A percentile compares a stretch with the other conserved stretches of the same genome.
These are phyloP conservation scores for Larix kaempferi DNA, from an alignment of 75 land plant species.

Conservation along the genomic window DNA sequence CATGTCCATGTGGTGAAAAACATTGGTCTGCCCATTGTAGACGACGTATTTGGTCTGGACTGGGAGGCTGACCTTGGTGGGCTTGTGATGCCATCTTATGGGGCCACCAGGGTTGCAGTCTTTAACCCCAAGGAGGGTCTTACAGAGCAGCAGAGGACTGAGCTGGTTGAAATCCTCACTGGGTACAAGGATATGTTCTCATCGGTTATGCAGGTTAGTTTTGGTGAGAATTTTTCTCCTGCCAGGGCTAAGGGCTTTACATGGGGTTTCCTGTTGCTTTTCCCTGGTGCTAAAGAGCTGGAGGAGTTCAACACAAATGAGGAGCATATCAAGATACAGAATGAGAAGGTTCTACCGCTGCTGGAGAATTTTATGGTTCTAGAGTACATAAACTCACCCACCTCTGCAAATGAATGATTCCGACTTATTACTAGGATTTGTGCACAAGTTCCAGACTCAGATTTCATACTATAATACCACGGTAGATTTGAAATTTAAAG, in stretches of 20 bases:
- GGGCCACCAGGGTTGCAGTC: conserved; percentile 46
- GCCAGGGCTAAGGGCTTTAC: conserved; percentile 72
- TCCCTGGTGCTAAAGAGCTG: conserved; percentile 38
- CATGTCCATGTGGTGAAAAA: conserved; percentile 61
- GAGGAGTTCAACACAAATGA: conserved; percentile 29
- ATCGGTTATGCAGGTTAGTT: conserved; percentile 31
- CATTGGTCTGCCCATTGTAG: conserved; percentile 49
- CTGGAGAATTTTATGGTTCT: conserved; percentile 49
- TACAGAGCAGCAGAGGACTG: conserved; percentile 16
- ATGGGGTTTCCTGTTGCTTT: conserved; percentile 42
- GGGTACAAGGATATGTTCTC: conserved; percentile 24
- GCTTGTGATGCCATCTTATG: conserved; percentile 11
- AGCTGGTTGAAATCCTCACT: conserved; percentile 20
- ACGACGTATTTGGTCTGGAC: conserved; percentile 77
- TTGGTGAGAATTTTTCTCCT: conserved; percentile 74
- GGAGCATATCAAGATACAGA: conserved; percentile 25
- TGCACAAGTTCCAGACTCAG: neutral
- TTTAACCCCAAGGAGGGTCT: conserved; percentile 44
- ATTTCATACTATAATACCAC: neutral
- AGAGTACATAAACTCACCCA: conserved; percentile 26
- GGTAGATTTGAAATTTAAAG: neutral
- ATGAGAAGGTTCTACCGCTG: conserved; percentile 36
- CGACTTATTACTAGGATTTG: neutral
- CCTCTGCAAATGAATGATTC: conserved; percentile 18
- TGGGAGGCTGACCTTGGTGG: conserved; percentile 52